phyloP scores from a whole-genome alignment of 2,329 filamentous ascomycete genomes.

The Chaetothyriales sp. region DNA sequence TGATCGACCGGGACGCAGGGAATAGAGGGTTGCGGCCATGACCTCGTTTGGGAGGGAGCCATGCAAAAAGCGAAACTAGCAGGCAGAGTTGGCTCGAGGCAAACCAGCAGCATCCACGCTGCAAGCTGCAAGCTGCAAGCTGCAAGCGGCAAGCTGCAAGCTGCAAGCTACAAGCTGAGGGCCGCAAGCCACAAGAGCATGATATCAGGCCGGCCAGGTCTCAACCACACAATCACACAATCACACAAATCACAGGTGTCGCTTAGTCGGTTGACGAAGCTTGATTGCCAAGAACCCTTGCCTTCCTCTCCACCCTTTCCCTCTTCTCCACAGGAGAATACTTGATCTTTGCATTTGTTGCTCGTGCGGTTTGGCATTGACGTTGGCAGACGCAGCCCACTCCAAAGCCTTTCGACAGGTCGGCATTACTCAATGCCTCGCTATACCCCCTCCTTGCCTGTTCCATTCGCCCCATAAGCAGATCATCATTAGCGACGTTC shows the following conservation, averaged over 20 bases:
- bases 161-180: neutral
- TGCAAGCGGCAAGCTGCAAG: neutral
- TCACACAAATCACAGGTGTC: slow-evolving; percentile 18
- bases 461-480: slow-evolving; percentile 1
- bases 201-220: neutral
- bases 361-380: neutral
- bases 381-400: neutral
- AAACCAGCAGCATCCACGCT: neutral
- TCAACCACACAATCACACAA: slow-evolving; percentile 4
- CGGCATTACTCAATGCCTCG: slow-evolving; percentile 1
- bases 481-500: slow-evolving; percentile 7
- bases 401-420: slow-evolving; percentile 3
- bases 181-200: neutral
- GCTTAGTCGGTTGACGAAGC: slow-evolving; percentile 20
- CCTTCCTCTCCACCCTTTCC: neutral
- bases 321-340: no score
- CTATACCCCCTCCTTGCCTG: slow-evolving; percentile 1
- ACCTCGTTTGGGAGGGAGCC: neutral
- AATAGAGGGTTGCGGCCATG: slow-evolving; percentile 1
- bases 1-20: slow-evolving; percentile 12
- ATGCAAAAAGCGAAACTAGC: neutral
- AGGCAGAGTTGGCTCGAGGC: no score
- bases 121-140: neutral
- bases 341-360: neutral
- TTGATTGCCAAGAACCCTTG: slow-evolving; percentile 18